Percentiles rank a stretch among this genome's conserved stretches.
phyloP scores from a whole-genome alignment of 2,329 filamentous ascomycete species.

The Chaetomium sp. region DNA sequence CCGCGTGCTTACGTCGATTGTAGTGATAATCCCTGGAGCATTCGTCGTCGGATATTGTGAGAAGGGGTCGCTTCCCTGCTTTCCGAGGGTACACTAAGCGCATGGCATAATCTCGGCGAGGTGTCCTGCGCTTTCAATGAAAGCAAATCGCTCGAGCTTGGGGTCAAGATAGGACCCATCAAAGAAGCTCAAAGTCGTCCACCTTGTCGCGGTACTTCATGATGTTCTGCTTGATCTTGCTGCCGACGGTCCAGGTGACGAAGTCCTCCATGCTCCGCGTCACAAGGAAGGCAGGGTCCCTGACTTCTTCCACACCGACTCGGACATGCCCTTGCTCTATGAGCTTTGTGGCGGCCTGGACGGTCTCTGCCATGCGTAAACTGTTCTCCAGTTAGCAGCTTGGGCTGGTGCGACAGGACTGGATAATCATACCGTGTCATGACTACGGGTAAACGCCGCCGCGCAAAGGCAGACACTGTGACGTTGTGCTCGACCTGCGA shows the following conservation, averaged over 20 bases:
- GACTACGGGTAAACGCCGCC: conserved; percentile 80
- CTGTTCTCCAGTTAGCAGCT: conserved; percentile 64
- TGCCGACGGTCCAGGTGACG: conserved; percentile 92
- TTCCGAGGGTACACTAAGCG: not conserved
- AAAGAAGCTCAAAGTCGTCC: conserved; percentile 93
- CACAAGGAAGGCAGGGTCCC: conserved; percentile 86
- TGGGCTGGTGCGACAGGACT: not conserved
- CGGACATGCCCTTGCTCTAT: conserved; percentile 94
- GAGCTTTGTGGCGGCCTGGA: conserved; percentile 81
- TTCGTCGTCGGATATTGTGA: not conserved
- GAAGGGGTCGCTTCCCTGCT: not conserved
- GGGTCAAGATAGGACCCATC: conserved; percentile 37
- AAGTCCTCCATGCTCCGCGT: conserved; percentile 92
- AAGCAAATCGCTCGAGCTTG: not conserved
- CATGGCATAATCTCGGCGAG: not conserved
- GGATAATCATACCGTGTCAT: conserved; percentile 51
- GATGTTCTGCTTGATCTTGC: conserved; percentile 96
- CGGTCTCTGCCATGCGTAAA: conserved; percentile 86
- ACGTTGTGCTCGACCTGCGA: conserved; percentile 84
- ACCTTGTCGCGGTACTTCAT: conserved; percentile 93
- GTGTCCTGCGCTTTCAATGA: not conserved
- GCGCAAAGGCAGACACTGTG: conserved; percentile 85
- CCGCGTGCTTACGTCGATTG: not conserved
- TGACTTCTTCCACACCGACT: conserved; percentile 86
- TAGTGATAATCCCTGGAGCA: not conserved